A percentile compares a stretch with the other conserved stretches of the same genome.
phyloP scores from a whole-genome alignment of 495 filamentous ascomycete genomes.

The Aspergillus campestris region DNA sequence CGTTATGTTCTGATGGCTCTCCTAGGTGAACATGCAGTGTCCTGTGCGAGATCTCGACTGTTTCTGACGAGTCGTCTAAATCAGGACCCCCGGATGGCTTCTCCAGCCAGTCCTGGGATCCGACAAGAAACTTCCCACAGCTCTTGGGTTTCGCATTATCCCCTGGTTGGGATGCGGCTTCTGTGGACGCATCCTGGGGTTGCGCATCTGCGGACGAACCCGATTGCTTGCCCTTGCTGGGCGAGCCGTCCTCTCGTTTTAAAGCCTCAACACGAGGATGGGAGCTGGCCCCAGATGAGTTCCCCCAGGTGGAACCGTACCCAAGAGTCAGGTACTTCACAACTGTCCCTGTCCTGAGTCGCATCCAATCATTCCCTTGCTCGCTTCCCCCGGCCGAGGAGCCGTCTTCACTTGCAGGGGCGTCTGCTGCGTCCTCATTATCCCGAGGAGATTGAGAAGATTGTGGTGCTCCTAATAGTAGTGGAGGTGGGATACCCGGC shows the following conservation, averaged over 20 bases:
- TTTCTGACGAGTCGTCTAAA: slow-evolving; percentile 16
- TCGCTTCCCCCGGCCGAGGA: slow-evolving; percentile 12
- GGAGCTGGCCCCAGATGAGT: slow-evolving; percentile 23
- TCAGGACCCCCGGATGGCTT: slow-evolving; percentile 25
- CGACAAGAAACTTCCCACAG: slow-evolving; percentile 61
- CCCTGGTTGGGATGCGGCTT: neutral
- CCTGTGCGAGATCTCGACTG: slow-evolving; percentile 39
- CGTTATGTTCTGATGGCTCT: slow-evolving; percentile 8
- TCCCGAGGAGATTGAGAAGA: slow-evolving; percentile 17
- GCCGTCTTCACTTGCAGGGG: slow-evolving; percentile 9
- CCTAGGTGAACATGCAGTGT: slow-evolving; percentile 39
- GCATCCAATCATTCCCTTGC: slow-evolving; percentile 14
- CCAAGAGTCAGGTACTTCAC: slow-evolving; percentile 56
- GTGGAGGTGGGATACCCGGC: slow-evolving; percentile 38
- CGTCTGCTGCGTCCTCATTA: slow-evolving; percentile 1
- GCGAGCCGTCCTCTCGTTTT: slow-evolving; percentile 8
- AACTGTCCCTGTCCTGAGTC: slow-evolving; percentile 35
- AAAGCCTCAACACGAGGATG: slow-evolving; percentile 15
- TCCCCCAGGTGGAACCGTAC: slow-evolving; percentile 52
- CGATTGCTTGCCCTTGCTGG: slow-evolving; percentile 1
- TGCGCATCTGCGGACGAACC: neutral
- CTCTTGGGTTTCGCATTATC: slow-evolving; percentile 1
- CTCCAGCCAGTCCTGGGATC: slow-evolving; percentile 55
- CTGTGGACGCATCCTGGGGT: neutral
- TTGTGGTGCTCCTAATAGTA: slow-evolving; percentile 24